Conservation (phyloP, 2,329 filamentous ascomycete species). For the Achaetomium macrosporum region DNA sequence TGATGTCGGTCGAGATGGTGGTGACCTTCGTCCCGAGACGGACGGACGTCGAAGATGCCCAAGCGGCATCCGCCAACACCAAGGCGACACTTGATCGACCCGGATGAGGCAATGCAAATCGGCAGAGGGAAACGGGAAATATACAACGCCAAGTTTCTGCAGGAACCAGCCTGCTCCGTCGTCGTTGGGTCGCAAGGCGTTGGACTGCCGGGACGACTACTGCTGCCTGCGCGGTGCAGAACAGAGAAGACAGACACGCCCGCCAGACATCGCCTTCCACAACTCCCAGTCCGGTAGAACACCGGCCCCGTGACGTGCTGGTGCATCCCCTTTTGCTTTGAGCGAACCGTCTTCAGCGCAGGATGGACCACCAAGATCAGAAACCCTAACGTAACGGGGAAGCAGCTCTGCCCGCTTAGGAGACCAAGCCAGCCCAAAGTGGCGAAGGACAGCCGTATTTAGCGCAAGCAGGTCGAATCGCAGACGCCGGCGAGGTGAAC, state of each 20-base stretch:
- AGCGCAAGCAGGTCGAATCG: not conserved
- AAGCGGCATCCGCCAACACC: not conserved
- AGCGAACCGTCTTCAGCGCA: no score
- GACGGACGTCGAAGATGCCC: not conserved
- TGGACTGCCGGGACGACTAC: not conserved
- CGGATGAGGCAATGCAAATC: conserved; percentile 1
- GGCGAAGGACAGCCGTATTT: not conserved
- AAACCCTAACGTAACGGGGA: not conserved
- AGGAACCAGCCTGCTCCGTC: conserved; percentile 7
- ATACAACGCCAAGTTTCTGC: not conserved
- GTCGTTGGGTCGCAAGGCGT: conserved; percentile 11
- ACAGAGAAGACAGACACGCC: not conserved
- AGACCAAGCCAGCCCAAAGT: not conserved
- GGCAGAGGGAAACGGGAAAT: not conserved
- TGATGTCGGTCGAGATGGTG: no score
- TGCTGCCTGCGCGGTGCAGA: not conserved
- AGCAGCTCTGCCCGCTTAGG: not conserved
- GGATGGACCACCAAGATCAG: no score
- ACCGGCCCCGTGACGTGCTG: not conserved
- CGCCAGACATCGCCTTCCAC: not conserved
- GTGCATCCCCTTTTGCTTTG: no score
- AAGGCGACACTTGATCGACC: conserved; percentile 1
- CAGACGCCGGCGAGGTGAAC: conserved; percentile 1
- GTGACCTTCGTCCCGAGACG: no score
- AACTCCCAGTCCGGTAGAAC: not conserved